Base-by-base conservation (phyloP, 805 yeast species). In the Ogataea pilisensis region DNA sequence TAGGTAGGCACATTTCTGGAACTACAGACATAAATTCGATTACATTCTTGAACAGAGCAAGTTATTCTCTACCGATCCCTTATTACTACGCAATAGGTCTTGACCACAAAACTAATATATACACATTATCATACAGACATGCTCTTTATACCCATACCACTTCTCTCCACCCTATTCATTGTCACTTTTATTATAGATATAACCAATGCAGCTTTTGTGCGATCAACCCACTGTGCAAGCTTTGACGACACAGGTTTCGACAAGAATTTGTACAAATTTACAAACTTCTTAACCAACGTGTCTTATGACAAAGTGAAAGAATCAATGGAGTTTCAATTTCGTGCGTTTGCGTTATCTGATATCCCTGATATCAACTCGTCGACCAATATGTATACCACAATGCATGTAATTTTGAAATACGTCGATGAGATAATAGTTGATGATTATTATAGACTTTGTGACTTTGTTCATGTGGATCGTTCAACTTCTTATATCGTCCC, bases 321-420 rank as follows among this genome's bases (percentile, higher is more conserved):
- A 4, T n/a, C 38, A 2, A 31, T 53, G 43, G 39, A 48, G 13
- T 41, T 53, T 28, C 42, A 51, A 22, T 22, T 52, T 4, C 44
- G 49, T 19, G 36, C 50, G 5, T 44, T 47, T 30, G 57, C 61
- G 4, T 30, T 50, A 9, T 44, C 39, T 7, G 39, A 48, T 18
- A 66, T 75, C 8, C 48, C 60, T 12, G 80, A 75, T 44, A 72
- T 73, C 25, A 67, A 76, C 48, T 9, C 47, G 2, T 56, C 67
- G 3, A 69, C 79, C 1, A 73, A 75, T 53, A 65, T 58, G 46
- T 75, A 57, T 51, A 73, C 80, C 8, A 72, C 78, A 2, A 53
- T 76, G 32, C 76, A 72, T 39, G 70, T 72, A 11, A 61, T 63
- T 28, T 56, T 74, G 8, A 63, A 62, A 35, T 74, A 69, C 49